Conservation (phyloP, 352 stramenopile genomes). For the Globisporangium radiosum region DNA sequence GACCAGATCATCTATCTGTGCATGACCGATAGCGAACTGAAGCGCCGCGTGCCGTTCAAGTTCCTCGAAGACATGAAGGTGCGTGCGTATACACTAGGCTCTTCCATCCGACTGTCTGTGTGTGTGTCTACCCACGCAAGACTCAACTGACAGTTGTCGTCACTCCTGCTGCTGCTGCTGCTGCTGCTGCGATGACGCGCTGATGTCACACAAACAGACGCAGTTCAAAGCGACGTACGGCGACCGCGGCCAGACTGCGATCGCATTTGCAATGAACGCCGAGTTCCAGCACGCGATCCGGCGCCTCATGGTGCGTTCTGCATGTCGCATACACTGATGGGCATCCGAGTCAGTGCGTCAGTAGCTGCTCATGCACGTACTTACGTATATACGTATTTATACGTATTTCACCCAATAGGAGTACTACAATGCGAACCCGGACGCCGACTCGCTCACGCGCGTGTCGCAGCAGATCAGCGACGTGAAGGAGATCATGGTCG, state of each 20-base stretch:
- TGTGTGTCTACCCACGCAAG: no score
- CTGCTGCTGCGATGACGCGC: no score
- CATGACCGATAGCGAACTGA: conserved; percentile 95
- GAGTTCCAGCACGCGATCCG: conserved; percentile 94
- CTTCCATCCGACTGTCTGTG: no score
- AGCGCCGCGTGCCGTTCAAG: conserved; percentile 95
- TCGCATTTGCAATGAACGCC: conserved; percentile 98
- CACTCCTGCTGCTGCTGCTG: no score
- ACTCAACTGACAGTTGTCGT: no score
- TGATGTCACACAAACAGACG: conserved; percentile 13
- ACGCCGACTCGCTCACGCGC: conserved; percentile 88
- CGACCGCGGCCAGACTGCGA: conserved; percentile 78
- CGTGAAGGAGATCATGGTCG: conserved; percentile 98
- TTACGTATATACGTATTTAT: neutral
- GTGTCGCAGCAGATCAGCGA: conserved; percentile 97
- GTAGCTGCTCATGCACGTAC: no score
- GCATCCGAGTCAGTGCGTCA: no score
- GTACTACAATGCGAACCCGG: conserved; percentile 83
- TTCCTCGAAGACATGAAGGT: conserved; percentile 98
- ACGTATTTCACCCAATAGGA: conserved; percentile 24
- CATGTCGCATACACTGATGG: no score
- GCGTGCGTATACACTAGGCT: neutral
- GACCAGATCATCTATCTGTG: conserved; percentile 96
- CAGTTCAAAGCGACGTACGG: conserved; percentile 86
- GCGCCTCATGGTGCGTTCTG: conserved; percentile 80